phyloP scores from a whole-genome alignment of 2,329 filamentous ascomycete genomes.

The Colletotrichum sp. region DNA sequence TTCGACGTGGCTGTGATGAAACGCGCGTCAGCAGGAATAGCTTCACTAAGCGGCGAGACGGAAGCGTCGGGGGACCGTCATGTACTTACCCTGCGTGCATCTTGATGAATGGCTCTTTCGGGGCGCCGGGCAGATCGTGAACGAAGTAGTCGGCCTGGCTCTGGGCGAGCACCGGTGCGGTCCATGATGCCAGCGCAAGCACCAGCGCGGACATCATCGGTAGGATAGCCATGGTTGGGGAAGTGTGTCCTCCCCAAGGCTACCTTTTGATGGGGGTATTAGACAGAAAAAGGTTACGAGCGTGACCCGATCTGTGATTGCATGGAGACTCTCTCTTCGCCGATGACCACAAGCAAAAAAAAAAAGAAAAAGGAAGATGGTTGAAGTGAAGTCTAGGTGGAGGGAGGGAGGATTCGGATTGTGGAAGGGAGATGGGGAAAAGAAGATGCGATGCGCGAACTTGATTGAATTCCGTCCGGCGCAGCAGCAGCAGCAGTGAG shows the following conservation, averaged over 20 bases:
- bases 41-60: not conserved
- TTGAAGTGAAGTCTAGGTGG: not conserved
- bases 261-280: not conserved
- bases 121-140: conserved; percentile 81
- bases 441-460: not conserved
- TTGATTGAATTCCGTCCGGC: not conserved
- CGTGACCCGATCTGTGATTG: not conserved
- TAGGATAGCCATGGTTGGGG: conserved; percentile 22
- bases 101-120: conserved; percentile 77
- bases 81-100: conserved; percentile 93
- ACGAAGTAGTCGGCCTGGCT: conserved; percentile 84
- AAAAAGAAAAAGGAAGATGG: not conserved
- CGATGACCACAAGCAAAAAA: not conserved
- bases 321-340: not conserved
- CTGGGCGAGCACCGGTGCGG: conserved; percentile 34
- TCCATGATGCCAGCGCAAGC: conserved; percentile 48
- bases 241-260: conserved; percentile 21
- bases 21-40: conserved; percentile 27
- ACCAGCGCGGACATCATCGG: conserved; percentile 29
- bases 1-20: conserved; percentile 79
- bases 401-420: not conserved
- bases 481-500: not conserved
- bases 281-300: not conserved
- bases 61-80: not conserved
- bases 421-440: not conserved